Evolutionary conservation across 2,329 filamentous ascomycete genomes (phyloP).

Genomic region (Cladosporium sp.): DNA sequence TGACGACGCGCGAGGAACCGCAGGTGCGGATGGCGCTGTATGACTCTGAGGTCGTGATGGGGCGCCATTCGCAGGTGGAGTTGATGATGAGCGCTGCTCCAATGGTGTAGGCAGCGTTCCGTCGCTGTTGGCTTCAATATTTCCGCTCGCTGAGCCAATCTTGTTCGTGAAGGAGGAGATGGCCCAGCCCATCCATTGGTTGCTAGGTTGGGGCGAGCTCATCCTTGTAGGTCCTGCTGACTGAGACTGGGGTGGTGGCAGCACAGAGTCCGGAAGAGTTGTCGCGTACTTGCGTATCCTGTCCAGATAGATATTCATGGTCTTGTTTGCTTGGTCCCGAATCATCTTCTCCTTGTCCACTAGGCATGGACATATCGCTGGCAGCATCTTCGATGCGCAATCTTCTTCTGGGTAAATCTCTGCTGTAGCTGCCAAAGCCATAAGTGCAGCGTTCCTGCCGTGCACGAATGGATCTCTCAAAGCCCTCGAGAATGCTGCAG

Average conservation of each 20-base stretch:
- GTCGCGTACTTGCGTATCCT: constrained; percentile 74
- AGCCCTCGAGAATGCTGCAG: constrained; percentile 85
- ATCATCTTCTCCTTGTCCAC: constrained; percentile 95
- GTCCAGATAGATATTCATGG: constrained; percentile 78
- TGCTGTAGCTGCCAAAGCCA: constrained; percentile 78
- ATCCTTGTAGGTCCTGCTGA: constrained; percentile 58
- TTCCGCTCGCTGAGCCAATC: constrained; percentile 73
- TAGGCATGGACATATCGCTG: constrained; percentile 75
- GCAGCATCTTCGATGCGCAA: constrained; percentile 76
- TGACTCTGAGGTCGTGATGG: constrained; percentile 31
- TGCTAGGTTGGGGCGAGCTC: constrained; percentile 63
- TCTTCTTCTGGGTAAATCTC: constrained; percentile 90
- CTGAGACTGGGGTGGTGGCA: constrained; percentile 61
- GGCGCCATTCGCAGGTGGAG: constrained; percentile 38
- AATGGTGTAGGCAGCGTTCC: constrained; percentile 43
- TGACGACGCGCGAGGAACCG: constrained; percentile 28
- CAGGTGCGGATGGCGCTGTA: constrained; percentile 25
- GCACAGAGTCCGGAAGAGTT: constrained; percentile 72
- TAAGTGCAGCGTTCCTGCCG: constrained; percentile 80
- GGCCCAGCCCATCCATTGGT: constrained; percentile 91
- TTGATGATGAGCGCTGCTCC: constrained; percentile 44
- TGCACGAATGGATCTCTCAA: constrained; percentile 93
- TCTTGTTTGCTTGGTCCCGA: constrained; percentile 86
- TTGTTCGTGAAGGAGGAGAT: constrained; percentile 99
- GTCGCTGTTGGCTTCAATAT: constrained; percentile 65